Evolutionary conservation across 2,329 filamentous ascomycete genomes (phyloP), one percentile per base, ranked within the genome.

Genomic region (Colletotrichum sp.): DNA sequence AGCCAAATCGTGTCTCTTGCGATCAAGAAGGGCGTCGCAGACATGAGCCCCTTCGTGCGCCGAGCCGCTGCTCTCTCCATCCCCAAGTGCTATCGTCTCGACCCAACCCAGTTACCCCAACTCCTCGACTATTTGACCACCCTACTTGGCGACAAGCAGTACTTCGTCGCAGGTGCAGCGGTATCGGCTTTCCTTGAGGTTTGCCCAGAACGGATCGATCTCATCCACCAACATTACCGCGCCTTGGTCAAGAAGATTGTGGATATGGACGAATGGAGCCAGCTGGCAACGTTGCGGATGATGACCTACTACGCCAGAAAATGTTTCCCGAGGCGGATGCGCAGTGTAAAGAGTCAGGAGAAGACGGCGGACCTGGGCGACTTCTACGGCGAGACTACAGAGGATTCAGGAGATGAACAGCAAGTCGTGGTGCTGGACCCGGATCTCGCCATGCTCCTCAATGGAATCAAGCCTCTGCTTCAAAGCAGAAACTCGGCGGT

Each of bases 261-360:
- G 28, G 97, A 99, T 83, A 99, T 99, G 97, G 97, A 99, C 82
- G 97, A 99, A 86, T 99, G 97, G 97, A 95, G 96, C 57, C 97
- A 99, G 85, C 85, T 99, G 70, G 94, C 95, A 3, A 95, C 95
- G 4, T 83, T 99, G 79, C 91, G 93, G 52, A 88, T 99, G 78
- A 93, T 99, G 92, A 93, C 94, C 2, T 88, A 93, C 26, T 99
- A 99, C 84, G 93, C 95, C 3, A 92, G 97, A 71, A 94, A 92
- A 82, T 98, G 95, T 84, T 99, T 99, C 80, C 96, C 97, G 1
- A 89, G 90, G 71, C 90, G 90, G 82, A 94, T 88, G 10, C 92
- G 89, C 78, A 86, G 90, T 4, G 92, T 88, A 57, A 92, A 87
- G 79, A 86, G 71, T 73, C 83, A 82, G 79, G 81, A 79, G 63